These are phyloP conservation scores for Boeremia exigua DNA, from an alignment of 2,329 filamentous ascomycete species.

Conservation along the genomic window DNA sequence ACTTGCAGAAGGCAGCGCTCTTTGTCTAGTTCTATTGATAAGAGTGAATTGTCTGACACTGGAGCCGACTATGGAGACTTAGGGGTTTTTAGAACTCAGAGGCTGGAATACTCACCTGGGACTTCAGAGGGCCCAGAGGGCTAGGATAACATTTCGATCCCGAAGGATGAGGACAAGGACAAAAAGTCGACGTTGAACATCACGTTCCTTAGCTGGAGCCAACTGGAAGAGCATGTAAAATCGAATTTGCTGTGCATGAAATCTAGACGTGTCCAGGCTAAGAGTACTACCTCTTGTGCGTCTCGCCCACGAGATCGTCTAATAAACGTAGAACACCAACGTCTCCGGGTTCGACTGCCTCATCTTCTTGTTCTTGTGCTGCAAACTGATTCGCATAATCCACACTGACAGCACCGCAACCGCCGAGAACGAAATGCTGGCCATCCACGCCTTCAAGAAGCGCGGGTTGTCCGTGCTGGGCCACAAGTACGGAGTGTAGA, in stretches of 20 bases:
- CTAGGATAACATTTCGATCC: too few relatives aligned
- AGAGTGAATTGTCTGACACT: too few relatives aligned
- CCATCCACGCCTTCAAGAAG: slow-evolving; percentile 38
- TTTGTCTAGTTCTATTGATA: too few relatives aligned
- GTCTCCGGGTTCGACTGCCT: slow-evolving; percentile 9
- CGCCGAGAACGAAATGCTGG: slow-evolving; percentile 33
- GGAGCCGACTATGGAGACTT: too few relatives aligned
- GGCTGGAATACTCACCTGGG: too few relatives aligned
- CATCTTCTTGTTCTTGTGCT: slow-evolving; percentile 34
- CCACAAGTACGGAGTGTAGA: slow-evolving; percentile 39
- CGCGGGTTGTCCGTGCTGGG: slow-evolving; percentile 32
- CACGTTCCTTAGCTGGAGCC: too few relatives aligned
- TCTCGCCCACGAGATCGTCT: background rate
- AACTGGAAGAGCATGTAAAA: too few relatives aligned
- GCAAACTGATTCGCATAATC: slow-evolving; percentile 32
- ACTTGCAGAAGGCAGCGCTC: too few relatives aligned
- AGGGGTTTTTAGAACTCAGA: too few relatives aligned
- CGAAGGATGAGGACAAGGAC: too few relatives aligned
- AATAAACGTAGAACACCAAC: slow-evolving; percentile 10
- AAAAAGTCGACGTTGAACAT: too few relatives aligned
- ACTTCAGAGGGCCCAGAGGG: too few relatives aligned
- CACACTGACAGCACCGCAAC: slow-evolving; percentile 33
- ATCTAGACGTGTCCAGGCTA: background rate
- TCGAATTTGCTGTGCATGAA: background rate
- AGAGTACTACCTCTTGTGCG: background rate